Evolutionary conservation across 345 rosid genomes (phyloP).

Genomic region (Iberis pinnata): DNA sequence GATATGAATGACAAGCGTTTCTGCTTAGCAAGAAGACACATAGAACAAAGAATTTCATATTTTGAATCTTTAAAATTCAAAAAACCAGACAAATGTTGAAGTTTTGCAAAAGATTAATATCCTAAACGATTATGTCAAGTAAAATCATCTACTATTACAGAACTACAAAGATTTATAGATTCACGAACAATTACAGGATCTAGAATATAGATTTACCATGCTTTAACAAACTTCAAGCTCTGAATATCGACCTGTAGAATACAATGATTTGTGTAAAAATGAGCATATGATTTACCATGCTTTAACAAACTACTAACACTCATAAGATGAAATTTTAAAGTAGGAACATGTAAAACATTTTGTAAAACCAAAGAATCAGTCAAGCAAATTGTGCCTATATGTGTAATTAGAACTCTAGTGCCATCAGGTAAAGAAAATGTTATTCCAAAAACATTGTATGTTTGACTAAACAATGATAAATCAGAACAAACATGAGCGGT

Average conservation of each 20-base stretch:
- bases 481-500: not conserved
- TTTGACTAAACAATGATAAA: not conserved
- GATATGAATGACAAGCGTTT: not conserved
- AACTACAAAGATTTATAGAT: no score
- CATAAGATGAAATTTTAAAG: not conserved
- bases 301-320: not conserved
- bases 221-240: not conserved
- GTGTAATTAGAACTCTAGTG: not conserved
- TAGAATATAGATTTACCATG: no score
- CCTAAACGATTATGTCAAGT: not conserved
- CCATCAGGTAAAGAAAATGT: not conserved
- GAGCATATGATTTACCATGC: not conserved
- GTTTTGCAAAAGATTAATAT: no score
- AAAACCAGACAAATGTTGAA: no score
- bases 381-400: not conserved
- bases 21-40: no score
- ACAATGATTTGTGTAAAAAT: not conserved
- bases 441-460: no score
- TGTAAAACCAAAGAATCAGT: no score
- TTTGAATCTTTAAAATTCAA: no score
- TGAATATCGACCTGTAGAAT: not conserved
- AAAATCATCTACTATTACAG: no score
- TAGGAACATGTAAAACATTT: not conserved
- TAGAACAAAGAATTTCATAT: no score
- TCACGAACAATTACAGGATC: no score